Base-by-base conservation (phyloP, 805 yeast genomes). In the Naumovozyma baii region DNA sequence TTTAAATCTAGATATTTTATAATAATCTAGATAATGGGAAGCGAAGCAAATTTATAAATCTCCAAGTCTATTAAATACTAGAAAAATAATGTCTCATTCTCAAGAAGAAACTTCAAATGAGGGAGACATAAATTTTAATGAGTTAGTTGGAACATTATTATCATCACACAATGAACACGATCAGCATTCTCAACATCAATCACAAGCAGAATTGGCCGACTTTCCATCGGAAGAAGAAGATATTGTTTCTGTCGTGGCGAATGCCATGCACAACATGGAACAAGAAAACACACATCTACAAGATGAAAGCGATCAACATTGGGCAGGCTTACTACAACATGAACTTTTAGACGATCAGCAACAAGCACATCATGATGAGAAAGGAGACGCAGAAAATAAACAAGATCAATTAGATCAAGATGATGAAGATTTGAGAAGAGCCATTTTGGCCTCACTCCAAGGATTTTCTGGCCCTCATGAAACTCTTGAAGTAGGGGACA, bases 171-270 rank as follows among this genome's bases (percentile, higher is more conserved):
- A 53, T 25, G 54, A 34, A 28, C 19, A 22, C 4, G 22, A 37
- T 5, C 31, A 14, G 26, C 34, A 26, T 14, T 18, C 26, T 8
- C 31, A 30, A 25, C 22, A 19, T 16, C 16, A 29, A 14, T 37
- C 35, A 18, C 37, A 35, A 9, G 14, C 31, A 9, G 49, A 50
- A n/a, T 31, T 52, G n/a, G 58, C 56, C 1, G 48, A 47, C 32
- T 50, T 54, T 31, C 13, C 13, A 9, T 5, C 31, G 5, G 54
- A 41, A 5, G 49, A 47, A 14, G 49, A 45, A 8, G 67, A 63
- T 43, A 43, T 66, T 19, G 69, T 62, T 16, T 59, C 63, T 16
- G 66, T 62, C 14, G 70, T 65, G 3, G 63, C 66, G 15, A 63
- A 57, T 44, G 71, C 71, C 2, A 64, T 66, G 25, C 55, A 57